Percentiles rank a stretch among this genome's conserved stretches.
phyloP scores from a whole-genome alignment of 1,284 basidiomycete species.

The Cryptococcus sp. region DNA sequence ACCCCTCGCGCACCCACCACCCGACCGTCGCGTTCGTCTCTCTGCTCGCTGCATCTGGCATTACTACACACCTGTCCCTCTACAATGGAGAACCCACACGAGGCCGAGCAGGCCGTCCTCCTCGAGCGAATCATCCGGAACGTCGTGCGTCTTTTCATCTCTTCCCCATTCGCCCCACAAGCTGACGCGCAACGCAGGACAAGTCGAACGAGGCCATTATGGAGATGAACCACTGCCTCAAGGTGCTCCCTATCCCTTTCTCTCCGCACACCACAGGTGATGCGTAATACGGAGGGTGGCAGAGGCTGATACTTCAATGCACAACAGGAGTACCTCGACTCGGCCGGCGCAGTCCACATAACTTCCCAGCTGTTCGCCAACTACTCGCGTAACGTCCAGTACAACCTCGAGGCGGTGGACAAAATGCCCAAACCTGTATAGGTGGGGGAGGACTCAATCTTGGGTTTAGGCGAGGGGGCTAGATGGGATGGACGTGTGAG shows the following conservation, averaged over 20 bases:
- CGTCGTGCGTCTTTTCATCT: constrained; percentile 55
- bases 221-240: constrained; percentile 49
- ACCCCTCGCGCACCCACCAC: too few relatives aligned
- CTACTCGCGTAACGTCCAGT: constrained; percentile 79
- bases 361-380: constrained; percentile 74
- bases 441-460: not conserved
- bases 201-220: constrained; percentile 49
- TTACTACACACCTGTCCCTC: too few relatives aligned
- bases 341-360: constrained; percentile 56
- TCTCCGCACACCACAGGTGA: not conserved
- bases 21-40: too few relatives aligned
- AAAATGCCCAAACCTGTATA: constrained; percentile 42
- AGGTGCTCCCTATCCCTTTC: constrained; percentile 28
- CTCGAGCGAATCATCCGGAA: constrained; percentile 88
- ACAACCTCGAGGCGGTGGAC: constrained; percentile 66
- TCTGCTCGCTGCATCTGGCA: too few relatives aligned
- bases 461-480: not conserved
- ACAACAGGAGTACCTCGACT: constrained; percentile 38
- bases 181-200: constrained; percentile 30
- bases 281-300: not conserved
- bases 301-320: not conserved
- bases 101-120: constrained; percentile 82
- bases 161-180: constrained; percentile 2
- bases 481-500: not conserved
- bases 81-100: constrained; percentile 83